Evolutionary conservation across 2,329 filamentous ascomycete genomes (phyloP), one percentile per base, ranked within the genome.

Genomic region (Setomelanomma holmii): DNA sequence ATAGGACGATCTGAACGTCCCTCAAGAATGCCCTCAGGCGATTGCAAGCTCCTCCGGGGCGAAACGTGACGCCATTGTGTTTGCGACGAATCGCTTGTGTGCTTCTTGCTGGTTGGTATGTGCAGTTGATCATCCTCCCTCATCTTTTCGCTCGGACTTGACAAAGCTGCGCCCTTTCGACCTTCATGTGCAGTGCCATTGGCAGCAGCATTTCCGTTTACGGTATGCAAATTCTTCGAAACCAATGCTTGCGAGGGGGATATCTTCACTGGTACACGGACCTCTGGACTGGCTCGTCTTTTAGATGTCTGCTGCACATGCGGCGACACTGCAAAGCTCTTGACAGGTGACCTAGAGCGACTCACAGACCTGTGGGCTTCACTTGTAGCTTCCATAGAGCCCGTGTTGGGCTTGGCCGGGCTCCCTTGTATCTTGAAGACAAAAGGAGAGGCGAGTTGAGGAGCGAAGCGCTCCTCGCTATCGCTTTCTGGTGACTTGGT

Each of bases 1-100:
- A 72, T 71, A 2, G 66, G 67, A 39, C 53, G 51, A 4, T 45
- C 36, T 6, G 58, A 60, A 30, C 55, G 64, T 5, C 65, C 67
- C 16, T 56, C n/a, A n/a, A n/a, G n/a, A n/a, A n/a, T n/a, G n/a
- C n/a, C n/a, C n/a, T n/a, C n/a, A n/a, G n/a, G n/a, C n/a, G n/a
- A n/a, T n/a, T n/a, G n/a, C n/a, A n/a, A n/a, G n/a, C n/a, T n/a
- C n/a, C n/a, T n/a, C n/a, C n/a, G n/a, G n/a, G n/a, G n/a, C n/a
- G n/a, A n/a, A n/a, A n/a, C n/a, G 27, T 30, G 10, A 30, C 14
- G 27, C 27, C 14, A 8, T 10, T 8, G 5, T 30, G 10, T 30
- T 14, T 30, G 27, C 14, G 27, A 14, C 27, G 27, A 30, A 3
- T 30, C 10, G 5, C 3, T 6, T 30, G 27, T 14, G 5, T 30